These are phyloP conservation scores for Fusarium acutatum DNA, from an alignment of 2,329 filamentous ascomycete species.

Conservation along the genomic window DNA sequence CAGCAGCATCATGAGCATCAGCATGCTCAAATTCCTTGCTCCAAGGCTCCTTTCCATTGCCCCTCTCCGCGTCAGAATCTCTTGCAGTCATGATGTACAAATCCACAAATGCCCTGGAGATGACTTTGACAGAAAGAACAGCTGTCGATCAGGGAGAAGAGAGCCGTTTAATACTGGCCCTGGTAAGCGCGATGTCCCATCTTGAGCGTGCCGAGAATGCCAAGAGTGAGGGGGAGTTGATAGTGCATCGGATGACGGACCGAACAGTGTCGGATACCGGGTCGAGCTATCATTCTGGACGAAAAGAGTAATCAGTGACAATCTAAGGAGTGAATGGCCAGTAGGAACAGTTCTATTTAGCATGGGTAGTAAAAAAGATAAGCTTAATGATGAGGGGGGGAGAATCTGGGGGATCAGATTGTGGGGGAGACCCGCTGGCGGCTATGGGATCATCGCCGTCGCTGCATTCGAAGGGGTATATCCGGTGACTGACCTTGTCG, in stretches of 20 bases:
- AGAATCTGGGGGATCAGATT: not conserved
- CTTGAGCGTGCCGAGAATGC: not conserved
- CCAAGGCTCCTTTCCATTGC: not conserved
- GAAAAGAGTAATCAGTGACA: not conserved
- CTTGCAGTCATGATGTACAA: not conserved
- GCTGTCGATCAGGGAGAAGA: not conserved
- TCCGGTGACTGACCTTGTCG: not conserved
- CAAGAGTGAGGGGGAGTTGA: slow-evolving; percentile 18
- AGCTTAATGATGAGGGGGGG: not conserved
- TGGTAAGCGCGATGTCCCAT: not conserved
- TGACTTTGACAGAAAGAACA: not conserved
- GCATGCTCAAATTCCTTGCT: not conserved
- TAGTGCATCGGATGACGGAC: slow-evolving; percentile 7
- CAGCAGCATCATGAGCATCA: slow-evolving; percentile 5
- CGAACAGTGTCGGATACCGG: slow-evolving; percentile 6
- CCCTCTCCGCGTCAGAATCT: slow-evolving; percentile 3
- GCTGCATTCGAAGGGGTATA: not conserved
- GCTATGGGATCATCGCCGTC: not conserved
- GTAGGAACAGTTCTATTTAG: not conserved
- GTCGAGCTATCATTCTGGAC: not conserved
- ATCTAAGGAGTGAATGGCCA: not conserved
- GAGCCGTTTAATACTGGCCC: not conserved
- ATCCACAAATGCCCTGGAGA: too few relatives aligned
- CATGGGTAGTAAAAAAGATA: not conserved
- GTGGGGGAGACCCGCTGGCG: not conserved